These are phyloP conservation scores for Dendrobium nobile DNA, from an alignment of 106 monocot genomes.

Conservation along the genomic window DNA sequence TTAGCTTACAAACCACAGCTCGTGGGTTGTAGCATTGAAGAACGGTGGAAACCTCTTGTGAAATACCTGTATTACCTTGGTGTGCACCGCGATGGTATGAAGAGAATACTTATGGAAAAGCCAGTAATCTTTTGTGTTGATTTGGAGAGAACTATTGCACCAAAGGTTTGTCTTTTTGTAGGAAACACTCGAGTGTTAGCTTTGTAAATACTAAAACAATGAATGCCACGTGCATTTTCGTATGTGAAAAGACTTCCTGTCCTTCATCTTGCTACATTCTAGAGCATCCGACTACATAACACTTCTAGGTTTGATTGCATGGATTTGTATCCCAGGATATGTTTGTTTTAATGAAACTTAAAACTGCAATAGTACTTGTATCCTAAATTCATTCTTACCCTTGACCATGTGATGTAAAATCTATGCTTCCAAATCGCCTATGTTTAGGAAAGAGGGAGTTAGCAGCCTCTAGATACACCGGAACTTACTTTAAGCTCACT, in stretches of 20 bases:
- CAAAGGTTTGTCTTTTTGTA: conserved; percentile 51
- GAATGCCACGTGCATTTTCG: background rate
- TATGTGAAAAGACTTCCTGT: background rate
- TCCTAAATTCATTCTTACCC: background rate
- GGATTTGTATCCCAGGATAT: background rate
- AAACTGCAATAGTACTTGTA: background rate
- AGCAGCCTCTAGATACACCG: background rate
- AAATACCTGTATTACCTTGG: conserved; percentile 90
- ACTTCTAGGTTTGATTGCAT: background rate
- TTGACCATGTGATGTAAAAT: background rate
- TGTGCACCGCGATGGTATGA: conserved; percentile 83
- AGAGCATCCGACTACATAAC: background rate
- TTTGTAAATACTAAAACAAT: background rate
- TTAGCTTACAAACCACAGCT: conserved; percentile 83
- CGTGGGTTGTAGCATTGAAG: conserved; percentile 92
- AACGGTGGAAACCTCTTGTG: conserved; percentile 91
- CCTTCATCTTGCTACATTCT: background rate
- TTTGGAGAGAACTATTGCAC: conserved; percentile 79
- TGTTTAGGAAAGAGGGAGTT: background rate
- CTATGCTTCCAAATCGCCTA: background rate
- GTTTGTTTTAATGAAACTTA: background rate
- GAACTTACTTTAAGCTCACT: background rate
- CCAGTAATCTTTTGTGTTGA: conserved; percentile 89
- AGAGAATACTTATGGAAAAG: conserved; percentile 71
- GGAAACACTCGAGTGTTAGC: background rate